Evolutionary conservation across 371 early-diverging fungal species (phyloP).

Genomic region (Haplosporangium sp.): DNA sequence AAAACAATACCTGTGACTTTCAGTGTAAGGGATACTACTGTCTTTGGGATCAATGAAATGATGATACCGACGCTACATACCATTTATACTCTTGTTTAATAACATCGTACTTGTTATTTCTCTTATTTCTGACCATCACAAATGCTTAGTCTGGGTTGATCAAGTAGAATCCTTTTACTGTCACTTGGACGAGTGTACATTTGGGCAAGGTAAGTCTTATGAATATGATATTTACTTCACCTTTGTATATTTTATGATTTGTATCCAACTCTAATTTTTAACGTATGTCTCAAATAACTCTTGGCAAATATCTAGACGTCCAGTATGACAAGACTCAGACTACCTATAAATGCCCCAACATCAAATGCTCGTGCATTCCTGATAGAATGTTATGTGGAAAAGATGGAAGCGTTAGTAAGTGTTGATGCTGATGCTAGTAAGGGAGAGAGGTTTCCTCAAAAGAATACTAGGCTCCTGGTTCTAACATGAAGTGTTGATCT

Average conservation of each 20-base stretch:
- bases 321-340: slow-evolving; percentile 65
- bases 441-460: no score
- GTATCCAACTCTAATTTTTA: no score
- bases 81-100: neutral
- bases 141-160: slow-evolving; percentile 75
- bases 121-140: no score
- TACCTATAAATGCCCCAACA: slow-evolving; percentile 70
- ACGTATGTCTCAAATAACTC: no score
- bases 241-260: neutral
- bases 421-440: neutral
- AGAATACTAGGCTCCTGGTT: no score
- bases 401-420: slow-evolving; percentile 76
- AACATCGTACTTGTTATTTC: no score
- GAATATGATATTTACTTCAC: neutral
- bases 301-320: slow-evolving; percentile 44
- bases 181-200: slow-evolving; percentile 72
- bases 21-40: slow-evolving; percentile 30
- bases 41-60: no score
- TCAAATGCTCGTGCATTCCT: slow-evolving; percentile 79
- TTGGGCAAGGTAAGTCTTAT: slow-evolving; percentile 61
- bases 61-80: no score
- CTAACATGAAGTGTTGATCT: no score
- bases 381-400: slow-evolving; percentile 85
- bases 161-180: slow-evolving; percentile 85
- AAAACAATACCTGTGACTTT: slow-evolving; percentile 52